phyloP scores from a whole-genome alignment of 208 protist genomes.

The Leishmania tarentolae region DNA sequence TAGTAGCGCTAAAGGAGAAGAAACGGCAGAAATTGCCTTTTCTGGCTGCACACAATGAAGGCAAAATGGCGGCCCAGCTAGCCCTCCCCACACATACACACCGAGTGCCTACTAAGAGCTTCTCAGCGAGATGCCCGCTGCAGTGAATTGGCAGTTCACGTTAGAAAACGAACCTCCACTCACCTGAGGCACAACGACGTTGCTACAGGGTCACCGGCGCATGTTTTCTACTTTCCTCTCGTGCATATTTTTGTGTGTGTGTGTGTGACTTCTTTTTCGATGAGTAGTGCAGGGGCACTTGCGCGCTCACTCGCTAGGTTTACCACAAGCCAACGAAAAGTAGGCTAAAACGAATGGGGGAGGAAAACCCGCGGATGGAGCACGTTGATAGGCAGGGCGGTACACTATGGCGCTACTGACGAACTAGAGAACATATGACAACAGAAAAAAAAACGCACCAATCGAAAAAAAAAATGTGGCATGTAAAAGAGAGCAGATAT shows the following conservation, averaged over 20 bases:
- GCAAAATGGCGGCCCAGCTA: neutral
- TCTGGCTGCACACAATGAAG: neutral
- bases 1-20: neutral
- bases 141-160: neutral
- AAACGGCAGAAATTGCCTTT: neutral
- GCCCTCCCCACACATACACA: too few species aligned
- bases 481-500: conserved; percentile 10
- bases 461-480: neutral
- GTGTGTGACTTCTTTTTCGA: neutral
- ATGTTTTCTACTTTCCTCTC: neutral
- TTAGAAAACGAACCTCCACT: neutral
- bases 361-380: neutral
- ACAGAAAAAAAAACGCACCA: neutral
- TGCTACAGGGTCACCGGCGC: neutral
- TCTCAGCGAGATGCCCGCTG: neutral
- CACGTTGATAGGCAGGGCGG: neutral
- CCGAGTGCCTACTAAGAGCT: neutral
- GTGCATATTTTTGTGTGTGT: too few species aligned
- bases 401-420: neutral
- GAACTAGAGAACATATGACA: neutral
- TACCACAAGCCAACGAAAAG: conserved; percentile 2
- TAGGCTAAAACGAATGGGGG: neutral
- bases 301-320: neutral
- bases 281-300: neutral
- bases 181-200: neutral